Conservation (phyloP, 2,329 filamentous ascomycete species). For the Ophiocordyceps australis region DNA sequence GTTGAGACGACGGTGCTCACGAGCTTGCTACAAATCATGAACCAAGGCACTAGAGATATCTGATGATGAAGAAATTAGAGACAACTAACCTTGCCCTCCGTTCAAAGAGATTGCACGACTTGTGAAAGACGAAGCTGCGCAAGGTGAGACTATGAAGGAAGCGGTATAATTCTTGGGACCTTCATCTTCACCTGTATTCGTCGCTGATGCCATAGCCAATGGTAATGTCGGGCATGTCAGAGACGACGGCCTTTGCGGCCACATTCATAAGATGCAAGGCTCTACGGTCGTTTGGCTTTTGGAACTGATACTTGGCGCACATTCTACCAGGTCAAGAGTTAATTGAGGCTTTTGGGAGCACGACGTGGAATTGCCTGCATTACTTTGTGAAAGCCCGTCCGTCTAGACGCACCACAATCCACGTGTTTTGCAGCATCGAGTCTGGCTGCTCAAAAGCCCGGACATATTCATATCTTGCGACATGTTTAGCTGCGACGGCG, state of each 20-base stretch:
- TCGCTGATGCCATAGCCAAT: conserved; percentile 90
- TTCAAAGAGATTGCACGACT: conserved; percentile 67
- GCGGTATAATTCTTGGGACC: not conserved
- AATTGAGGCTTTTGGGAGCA: too few relatives aligned
- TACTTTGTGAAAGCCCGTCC: conserved; percentile 92
- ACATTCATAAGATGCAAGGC: conserved; percentile 90
- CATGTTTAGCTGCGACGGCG: too few relatives aligned
- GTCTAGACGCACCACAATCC: conserved; percentile 89
- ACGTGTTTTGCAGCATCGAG: conserved; percentile 70
- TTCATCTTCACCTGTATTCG: conserved; percentile 51
- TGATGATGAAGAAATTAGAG: not conserved
- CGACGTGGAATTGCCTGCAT: too few relatives aligned
- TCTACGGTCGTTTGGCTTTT: conserved; percentile 80
- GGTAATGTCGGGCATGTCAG: conserved; percentile 66
- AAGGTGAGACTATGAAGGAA: conserved; percentile 1
- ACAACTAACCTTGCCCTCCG: conserved; percentile 50
- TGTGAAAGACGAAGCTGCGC: conserved; percentile 71
- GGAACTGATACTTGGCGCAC: conserved; percentile 65
- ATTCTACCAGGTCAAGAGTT: conserved; percentile 37
- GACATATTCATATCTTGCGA: conserved; percentile 88
- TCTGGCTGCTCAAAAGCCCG: conserved; percentile 75
- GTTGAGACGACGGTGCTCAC: conserved; percentile 82
- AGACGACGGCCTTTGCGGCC: conserved; percentile 70
- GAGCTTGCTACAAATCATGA: conserved; percentile 46
- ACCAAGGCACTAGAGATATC: not conserved